These are phyloP conservation scores for Pseudogymnoascus sp. DNA, from an alignment of 2,329 filamentous ascomycete species.

Conservation along the genomic window DNA sequence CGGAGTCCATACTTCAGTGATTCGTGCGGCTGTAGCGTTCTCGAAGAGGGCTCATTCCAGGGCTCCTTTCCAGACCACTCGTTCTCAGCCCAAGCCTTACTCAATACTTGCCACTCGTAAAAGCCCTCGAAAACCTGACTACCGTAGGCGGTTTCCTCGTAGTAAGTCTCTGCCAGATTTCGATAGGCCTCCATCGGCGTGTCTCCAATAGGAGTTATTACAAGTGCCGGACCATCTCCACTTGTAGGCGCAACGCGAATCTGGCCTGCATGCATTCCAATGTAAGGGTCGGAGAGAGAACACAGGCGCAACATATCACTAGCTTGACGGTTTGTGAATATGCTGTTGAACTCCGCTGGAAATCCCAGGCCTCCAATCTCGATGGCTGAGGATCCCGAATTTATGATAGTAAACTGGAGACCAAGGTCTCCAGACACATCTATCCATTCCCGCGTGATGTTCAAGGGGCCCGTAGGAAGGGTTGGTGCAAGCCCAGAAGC, in stretches of 20 bases:
- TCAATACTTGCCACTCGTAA: slow-evolving; percentile 53
- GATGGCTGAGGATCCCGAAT: slow-evolving; percentile 33
- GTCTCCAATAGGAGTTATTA: slow-evolving; percentile 46
- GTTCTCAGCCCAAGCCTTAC: slow-evolving; percentile 46
- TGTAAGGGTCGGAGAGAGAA: slow-evolving; percentile 51
- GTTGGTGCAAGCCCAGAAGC: slow-evolving; percentile 37
- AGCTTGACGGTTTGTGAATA: slow-evolving; percentile 46
- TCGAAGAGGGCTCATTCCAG: slow-evolving; percentile 49
- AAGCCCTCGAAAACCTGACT: slow-evolving; percentile 53
- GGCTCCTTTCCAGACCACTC: slow-evolving; percentile 45
- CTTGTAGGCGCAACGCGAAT: slow-evolving; percentile 45
- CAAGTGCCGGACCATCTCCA: slow-evolving; percentile 45
- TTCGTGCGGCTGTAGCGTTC: slow-evolving; percentile 37
- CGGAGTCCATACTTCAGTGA: slow-evolving; percentile 42
- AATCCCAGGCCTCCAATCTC: slow-evolving; percentile 53
- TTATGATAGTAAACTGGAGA: slow-evolving; percentile 45
- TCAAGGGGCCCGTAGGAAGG: slow-evolving; percentile 34
- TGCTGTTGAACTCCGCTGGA: slow-evolving; percentile 55
- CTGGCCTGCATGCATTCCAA: slow-evolving; percentile 53
- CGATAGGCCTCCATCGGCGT: slow-evolving; percentile 49
- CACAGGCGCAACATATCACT: slow-evolving; percentile 44
- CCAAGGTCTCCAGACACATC: slow-evolving; percentile 42
- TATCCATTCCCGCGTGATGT: slow-evolving; percentile 46
- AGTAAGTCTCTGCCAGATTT: slow-evolving; percentile 40
- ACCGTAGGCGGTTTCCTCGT: slow-evolving; percentile 37